phyloP scores from a whole-genome alignment of 2,329 filamentous ascomycete species.

The Aphanoascus verrucosus region DNA sequence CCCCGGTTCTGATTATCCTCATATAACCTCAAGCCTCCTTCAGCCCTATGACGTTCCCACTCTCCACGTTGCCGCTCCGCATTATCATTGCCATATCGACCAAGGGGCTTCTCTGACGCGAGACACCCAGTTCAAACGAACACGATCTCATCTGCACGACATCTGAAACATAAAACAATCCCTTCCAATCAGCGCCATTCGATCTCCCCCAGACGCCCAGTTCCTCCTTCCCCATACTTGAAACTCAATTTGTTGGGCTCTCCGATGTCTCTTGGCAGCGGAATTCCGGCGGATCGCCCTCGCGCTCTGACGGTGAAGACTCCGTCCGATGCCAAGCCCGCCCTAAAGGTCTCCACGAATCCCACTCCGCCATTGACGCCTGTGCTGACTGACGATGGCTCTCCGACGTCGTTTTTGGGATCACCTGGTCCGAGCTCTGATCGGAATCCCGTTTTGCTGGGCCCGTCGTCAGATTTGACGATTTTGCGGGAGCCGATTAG shows the following conservation, averaged over 20 bases:
- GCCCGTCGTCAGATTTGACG: neutral
- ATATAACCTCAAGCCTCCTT: neutral
- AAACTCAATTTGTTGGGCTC: neutral
- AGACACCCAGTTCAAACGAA: neutral
- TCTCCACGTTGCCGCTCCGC: neutral
- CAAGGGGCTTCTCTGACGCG: neutral
- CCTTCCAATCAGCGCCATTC: neutral
- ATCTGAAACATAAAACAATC: neutral
- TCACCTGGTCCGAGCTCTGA: slow-evolving; percentile 3
- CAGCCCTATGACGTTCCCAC: slow-evolving; percentile 11
- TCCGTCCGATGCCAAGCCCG: slow-evolving; percentile 11
- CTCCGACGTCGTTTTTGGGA: slow-evolving; percentile 10
- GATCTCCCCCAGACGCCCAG: neutral
- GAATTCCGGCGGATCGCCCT: slow-evolving; percentile 7
- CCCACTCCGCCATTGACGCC: slow-evolving; percentile 31
- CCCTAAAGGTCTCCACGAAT: slow-evolving; percentile 10
- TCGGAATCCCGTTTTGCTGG: neutral
- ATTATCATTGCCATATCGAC: neutral
- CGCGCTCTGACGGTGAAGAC: slow-evolving; percentile 13
- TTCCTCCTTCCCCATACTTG: neutral
- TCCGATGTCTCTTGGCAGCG: slow-evolving; percentile 8
- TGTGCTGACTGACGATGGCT: slow-evolving; percentile 18
- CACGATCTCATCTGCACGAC: neutral
- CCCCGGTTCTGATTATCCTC: neutral
- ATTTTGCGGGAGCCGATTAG: neutral